Evolutionary conservation across 169 alveolate species (phyloP).

Genomic region (Perkinsus olseni): DNA sequence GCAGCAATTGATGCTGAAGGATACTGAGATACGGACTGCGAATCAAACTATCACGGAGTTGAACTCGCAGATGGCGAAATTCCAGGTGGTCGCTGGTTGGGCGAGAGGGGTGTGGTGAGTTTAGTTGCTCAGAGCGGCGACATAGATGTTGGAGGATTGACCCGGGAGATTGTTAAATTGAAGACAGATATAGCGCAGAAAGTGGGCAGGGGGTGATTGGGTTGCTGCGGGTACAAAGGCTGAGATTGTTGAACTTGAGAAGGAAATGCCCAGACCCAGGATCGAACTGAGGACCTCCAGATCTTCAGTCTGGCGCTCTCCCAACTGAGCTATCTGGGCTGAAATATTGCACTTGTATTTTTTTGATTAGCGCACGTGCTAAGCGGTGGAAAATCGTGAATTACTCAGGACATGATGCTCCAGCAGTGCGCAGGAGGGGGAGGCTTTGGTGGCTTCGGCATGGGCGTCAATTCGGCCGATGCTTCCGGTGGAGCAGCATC

Average conservation of each 20-base stretch:
- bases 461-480: background rate
- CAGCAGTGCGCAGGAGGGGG: background rate
- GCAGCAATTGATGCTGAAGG: background rate
- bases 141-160: background rate
- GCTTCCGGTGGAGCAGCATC: background rate
- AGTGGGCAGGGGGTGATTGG: background rate
- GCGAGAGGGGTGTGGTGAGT: no score
- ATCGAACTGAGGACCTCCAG: constrained; percentile 93
- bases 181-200: background rate
- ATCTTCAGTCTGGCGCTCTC: constrained; percentile 95
- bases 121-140: background rate
- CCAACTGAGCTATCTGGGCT: constrained; percentile 87
- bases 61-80: background rate
- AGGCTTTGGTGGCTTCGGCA: background rate
- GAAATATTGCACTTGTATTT: background rate
- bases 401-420: background rate
- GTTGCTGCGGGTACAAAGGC: no score
- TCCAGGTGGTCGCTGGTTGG: background rate
- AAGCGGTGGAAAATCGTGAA: background rate
- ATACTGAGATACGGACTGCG: background rate
- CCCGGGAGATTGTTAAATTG: background rate
- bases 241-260: background rate
- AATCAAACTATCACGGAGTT: background rate
- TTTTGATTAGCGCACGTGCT: background rate
- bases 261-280: constrained; percentile 83